Percentiles rank a stretch among this genome's conserved stretches.
These are phyloP conservation scores for Persicaria tinctoria DNA, from an alignment of 148 eudicot species.

Conservation along the genomic window DNA sequence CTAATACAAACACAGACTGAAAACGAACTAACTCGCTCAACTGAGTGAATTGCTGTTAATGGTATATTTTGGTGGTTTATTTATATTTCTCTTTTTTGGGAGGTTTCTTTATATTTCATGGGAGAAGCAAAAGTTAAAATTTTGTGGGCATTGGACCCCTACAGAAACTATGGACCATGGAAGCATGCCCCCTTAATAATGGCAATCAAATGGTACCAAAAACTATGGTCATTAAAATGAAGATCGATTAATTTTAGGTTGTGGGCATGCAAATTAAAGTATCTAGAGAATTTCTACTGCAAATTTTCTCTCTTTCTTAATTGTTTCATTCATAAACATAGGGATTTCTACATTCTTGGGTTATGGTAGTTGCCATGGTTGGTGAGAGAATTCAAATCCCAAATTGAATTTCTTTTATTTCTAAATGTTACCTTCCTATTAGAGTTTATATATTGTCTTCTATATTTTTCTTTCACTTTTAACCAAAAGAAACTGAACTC, in stretches of 20 bases:
- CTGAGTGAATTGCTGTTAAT: background rate
- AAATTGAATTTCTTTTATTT: too few species aligned
- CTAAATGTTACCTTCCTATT: background rate
- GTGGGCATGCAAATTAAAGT: background rate
- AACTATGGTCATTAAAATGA: background rate
- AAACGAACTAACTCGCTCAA: background rate
- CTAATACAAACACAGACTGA: background rate
- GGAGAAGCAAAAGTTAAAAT: background rate
- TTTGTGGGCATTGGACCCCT: constrained; percentile 4
- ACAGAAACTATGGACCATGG: background rate
- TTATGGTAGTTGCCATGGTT: background rate
- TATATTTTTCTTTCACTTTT: too few species aligned
- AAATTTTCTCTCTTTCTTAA: background rate
- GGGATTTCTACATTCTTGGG: background rate
- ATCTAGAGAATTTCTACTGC: background rate
- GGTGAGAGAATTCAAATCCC: background rate
- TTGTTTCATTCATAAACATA: background rate
- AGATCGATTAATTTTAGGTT: background rate
- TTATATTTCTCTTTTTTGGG: background rate
- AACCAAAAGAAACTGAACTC: too few species aligned
- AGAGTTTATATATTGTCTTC: too few species aligned
- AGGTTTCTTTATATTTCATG: background rate
- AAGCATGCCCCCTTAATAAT: constrained; percentile 8
- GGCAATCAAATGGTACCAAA: constrained; percentile 10
- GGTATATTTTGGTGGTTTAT: background rate